phyloP scores from a whole-genome alignment of 1,139 yeast genomes.

The Pichia sp. region DNA sequence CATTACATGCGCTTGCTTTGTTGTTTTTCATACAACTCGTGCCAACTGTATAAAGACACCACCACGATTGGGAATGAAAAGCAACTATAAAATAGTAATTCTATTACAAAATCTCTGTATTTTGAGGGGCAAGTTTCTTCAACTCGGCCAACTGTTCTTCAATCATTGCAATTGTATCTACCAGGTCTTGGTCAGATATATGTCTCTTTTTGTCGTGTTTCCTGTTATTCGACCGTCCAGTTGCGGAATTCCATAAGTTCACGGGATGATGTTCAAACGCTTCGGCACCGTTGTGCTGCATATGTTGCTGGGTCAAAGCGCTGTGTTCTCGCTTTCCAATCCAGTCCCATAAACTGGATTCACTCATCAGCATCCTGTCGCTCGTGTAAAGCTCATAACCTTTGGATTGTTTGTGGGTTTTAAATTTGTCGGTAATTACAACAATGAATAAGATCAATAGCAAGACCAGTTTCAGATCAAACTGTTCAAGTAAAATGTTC shows the following conservation, averaged over 20 bases:
- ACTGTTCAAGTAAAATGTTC: slow-evolving; percentile 12
- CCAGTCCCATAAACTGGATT: slow-evolving; percentile 78
- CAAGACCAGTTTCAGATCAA: slow-evolving; percentile 18
- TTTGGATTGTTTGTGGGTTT: slow-evolving; percentile 10
- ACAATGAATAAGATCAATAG: slow-evolving; percentile 13
- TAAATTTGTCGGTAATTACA: slow-evolving; percentile 16
- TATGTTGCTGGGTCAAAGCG: too few species aligned
- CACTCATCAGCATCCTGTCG: slow-evolving; percentile 40
- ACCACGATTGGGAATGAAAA: too few species aligned
- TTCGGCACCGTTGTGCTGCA: not conserved
- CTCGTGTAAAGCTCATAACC: slow-evolving; percentile 18
- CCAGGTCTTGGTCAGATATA: slow-evolving; percentile 17
- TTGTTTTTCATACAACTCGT: too few species aligned
- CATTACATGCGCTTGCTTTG: too few species aligned
- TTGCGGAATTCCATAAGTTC: not conserved
- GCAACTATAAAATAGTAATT: too few species aligned
- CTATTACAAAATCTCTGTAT: too few species aligned
- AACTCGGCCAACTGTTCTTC: slow-evolving; percentile 14
- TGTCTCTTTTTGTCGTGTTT: slow-evolving; percentile 3
- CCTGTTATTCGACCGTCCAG: not conserved
- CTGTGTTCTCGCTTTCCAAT: slow-evolving; percentile 40
- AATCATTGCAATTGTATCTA: slow-evolving; percentile 20
- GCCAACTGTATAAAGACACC: too few species aligned
- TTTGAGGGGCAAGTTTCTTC: too few species aligned
- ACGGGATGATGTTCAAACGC: not conserved